Evolutionary conservation across 208 protist genomes (phyloP).

Genomic region (Acanthamoeba sp.): DNA sequence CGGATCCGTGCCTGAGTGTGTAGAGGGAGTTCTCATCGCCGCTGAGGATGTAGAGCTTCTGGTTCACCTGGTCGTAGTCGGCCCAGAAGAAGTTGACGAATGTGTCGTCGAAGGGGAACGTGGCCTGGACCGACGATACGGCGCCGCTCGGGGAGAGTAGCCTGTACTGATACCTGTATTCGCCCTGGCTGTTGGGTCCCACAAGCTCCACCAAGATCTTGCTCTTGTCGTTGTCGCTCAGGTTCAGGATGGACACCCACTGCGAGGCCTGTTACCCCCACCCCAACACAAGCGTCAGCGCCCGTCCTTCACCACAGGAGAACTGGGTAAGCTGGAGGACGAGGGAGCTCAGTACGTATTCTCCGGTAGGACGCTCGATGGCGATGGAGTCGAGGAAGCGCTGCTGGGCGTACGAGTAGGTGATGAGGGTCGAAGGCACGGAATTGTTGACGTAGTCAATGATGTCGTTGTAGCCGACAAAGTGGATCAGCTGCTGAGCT

Average conservation of each 20-base stretch:
- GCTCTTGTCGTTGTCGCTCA: neutral
- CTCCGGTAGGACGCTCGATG: neutral
- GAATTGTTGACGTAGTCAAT: neutral
- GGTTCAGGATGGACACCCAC: conserved; percentile 1
- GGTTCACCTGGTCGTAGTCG: conserved; percentile 5
- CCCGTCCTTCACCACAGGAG: no score
- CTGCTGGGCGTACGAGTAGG: neutral
- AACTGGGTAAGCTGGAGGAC: neutral
- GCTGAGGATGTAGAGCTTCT: conserved; percentile 60
- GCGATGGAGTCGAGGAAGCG: neutral
- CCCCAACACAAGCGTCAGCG: neutral
- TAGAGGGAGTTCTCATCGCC: conserved; percentile 58
- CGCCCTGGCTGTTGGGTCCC: conserved; percentile 12
- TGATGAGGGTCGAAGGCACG: conserved; percentile 60
- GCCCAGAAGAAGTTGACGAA: conserved; percentile 73
- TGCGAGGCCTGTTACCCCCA: neutral
- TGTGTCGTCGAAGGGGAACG: conserved; percentile 52
- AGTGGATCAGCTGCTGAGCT: conserved; percentile 26
- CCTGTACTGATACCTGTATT: conserved; percentile 24
- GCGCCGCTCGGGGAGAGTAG: neutral
- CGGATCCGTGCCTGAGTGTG: neutral
- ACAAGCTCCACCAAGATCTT: conserved; percentile 34
- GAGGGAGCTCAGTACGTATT: neutral
- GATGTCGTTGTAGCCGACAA: neutral
- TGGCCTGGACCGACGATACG: neutral